Evolutionary conservation across 495 filamentous ascomycete genomes (phyloP), one percentile per base, ranked within the genome.

Genomic region (Neurospora africana): DNA sequence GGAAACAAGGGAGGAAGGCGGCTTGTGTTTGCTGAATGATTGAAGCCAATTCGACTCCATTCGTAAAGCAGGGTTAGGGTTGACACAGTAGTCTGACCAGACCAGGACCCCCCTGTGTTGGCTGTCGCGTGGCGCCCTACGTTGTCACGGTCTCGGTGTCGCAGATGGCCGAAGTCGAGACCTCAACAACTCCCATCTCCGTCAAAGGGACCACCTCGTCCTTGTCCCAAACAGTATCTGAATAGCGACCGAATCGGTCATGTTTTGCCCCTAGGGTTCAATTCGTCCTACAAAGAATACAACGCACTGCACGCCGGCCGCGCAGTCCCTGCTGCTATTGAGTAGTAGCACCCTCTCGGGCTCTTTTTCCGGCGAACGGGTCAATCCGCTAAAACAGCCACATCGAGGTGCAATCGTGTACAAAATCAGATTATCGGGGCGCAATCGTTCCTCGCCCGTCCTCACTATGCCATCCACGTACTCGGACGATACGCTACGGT

Each of bases 241-340:
- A 74, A 74, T 74, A 74, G 67, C 65, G n/a, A 47, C 65, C 67
- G 30, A 58, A 72, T 72, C 43, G 61, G 72, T 69, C 47, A 69
- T 72, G 71, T 41, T 72, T 74, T 40, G 53, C 27, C 53, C 27
- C 53, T 65, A 65, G 53, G 53, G 27, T 65, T 19, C 53, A 65
- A 21, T 69, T 74, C 70, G 68, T 72, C 5, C 37, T 37, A 74
- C 73, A 74, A 74, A 74, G 73, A 44, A 71, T 53, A 69, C 70
- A 72, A 9, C 27, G 11, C 13, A 19, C 53, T 65, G 53, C 53
- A 65, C 53, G 53, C 53, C 53, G 53, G 53, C 27, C 27, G 53
- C 73, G 47, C 65, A 38, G 43, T 70, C 40, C 3, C 23, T 15
- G 27, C 53, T 65, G 53, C 70, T 53, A n/a, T 68, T 43, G 47